phyloP scores from a whole-genome alignment of 1,284 basidiomycete species.

The Ceraceosorus bombacis region DNA sequence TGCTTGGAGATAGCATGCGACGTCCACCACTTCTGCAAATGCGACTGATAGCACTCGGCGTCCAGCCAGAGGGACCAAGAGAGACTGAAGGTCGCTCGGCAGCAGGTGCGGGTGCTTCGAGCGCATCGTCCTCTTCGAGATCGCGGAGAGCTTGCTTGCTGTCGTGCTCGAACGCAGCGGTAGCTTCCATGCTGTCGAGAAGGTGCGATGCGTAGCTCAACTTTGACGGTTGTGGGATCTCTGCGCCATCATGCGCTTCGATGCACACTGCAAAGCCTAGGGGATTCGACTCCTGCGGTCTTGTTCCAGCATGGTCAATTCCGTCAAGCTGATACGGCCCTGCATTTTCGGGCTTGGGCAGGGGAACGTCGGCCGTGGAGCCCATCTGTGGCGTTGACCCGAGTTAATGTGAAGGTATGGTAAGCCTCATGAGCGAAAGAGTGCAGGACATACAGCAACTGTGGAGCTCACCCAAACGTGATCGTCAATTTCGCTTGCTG shows the following conservation, averaged over 20 bases:
- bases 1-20: not conserved
- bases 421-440: not conserved
- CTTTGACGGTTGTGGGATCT: constrained; percentile 59
- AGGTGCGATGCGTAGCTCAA: constrained; percentile 53
- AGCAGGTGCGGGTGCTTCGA: too few relatives aligned
- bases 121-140: constrained; percentile 55
- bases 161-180: constrained; percentile 48
- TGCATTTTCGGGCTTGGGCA: constrained; percentile 10
- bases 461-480: constrained; percentile 54
- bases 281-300: constrained; percentile 56
- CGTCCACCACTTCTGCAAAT: constrained; percentile 7
- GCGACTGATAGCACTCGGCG: constrained; percentile 21
- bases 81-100: not conserved
- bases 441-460: not conserved
- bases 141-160: constrained; percentile 62
- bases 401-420: not conserved
- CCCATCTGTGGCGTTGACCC: constrained; percentile 16
- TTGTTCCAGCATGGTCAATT: constrained; percentile 9
- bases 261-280: constrained; percentile 71
- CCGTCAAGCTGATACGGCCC: constrained; percentile 19
- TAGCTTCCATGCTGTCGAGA: constrained; percentile 61
- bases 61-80: constrained; percentile 43
- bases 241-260: constrained; percentile 71
- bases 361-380: constrained; percentile 30
- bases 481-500: constrained; percentile 67